Evolutionary conservation across 2,329 filamentous ascomycete species (phyloP), one percentile per base, ranked within the genome.

Genomic region (Aspergillus carbonarius): DNA sequence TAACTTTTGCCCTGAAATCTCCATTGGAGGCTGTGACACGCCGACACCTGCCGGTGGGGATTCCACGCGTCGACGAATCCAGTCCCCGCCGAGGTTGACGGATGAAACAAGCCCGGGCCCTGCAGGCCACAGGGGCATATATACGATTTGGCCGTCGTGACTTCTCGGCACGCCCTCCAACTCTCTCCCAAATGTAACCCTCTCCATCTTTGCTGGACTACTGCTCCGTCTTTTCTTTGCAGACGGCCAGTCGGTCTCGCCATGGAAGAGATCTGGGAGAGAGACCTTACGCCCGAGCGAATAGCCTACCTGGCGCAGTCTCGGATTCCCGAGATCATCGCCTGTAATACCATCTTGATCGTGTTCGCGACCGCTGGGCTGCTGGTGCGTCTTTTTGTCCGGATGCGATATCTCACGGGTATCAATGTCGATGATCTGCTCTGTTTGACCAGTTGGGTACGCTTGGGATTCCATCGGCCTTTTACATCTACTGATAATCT

Each of bases 371-470:
- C 60, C 10, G 9, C 10, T 1, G 63, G 54, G 2, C 35, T 66
- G n/a, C n/a, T 54, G 27, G 54, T 66, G 32, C 58, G 63, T 10
- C 27, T 64, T 10, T 64, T 60, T 34, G 63, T 66, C 4, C 58
- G 63, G 12, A 27, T 57, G 8, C 58, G 57, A 37, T 63, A 63
- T 34, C 60, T 63, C 4, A 55, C 63, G 7, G 63, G 58, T 5
- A 57, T 66, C 15, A 57, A 59, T 15, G 5, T 62, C 0, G 63
- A 66, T 47, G 63, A 66, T 58, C 5, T 63, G 17, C 46, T 65
- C 20, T 65, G 63, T 35, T 27, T 64, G 1, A 57, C 53, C 37
- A 59, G 62, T 30, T 65, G 60, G 60, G 63, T 65, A 53, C 7
- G 60, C 39, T 15, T 25, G 20, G 9, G 7, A 0, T 13, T 10